Evolutionary conservation across 2,329 filamentous ascomycete species (phyloP), one percentile per base, ranked within the genome.

Genomic region (Pseudopithomyces chartarum): DNA sequence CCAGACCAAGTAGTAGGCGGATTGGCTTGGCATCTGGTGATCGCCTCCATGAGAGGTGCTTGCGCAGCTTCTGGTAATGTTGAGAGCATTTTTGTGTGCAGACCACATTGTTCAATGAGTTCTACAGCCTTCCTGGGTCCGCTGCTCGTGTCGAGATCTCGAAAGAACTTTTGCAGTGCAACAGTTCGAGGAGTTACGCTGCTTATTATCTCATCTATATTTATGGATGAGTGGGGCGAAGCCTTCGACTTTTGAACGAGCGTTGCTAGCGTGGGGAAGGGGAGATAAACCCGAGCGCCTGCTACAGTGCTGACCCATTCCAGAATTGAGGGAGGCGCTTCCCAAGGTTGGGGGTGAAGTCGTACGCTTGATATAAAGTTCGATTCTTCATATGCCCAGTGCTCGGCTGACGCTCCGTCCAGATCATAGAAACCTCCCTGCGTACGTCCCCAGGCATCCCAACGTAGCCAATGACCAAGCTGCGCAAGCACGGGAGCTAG

Each of bases 11-110:
- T 85, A 0, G 87, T 84, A 10, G 92, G 91, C 17, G 94, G 94
- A 57, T 87, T 85, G n/a, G 87, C 85, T 73, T 97, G 93, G 62
- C 91, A 96, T 60, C 87, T 84, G n/a, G 88, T 85, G 39, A 98
- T 92, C 5, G 89, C 87, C 76, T 98, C 93, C 70, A 90, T 89
- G 13, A 98, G 80, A 0, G 91, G 90, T 2, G 89, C 85, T 52
- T 90, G 84, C n/a, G 97, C 82, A 23, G 91, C 87, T 74, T 96
- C 92, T 1, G 95, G 94, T 1, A 98, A 80, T 0, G 90, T 92
- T 60, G 96, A 91, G 15, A 98, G 82, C 47, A 93, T 79, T 22
- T 84, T 80, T 10, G 78, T 76, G 6, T 84, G 87, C 45, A 97
- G 85, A 0, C 89, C 88, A 58, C 88, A 88, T 42, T 85, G 80